Percentiles rank a stretch among this genome's conserved stretches.
These are phyloP conservation scores for Fraxinus anomala DNA, from an alignment of 257 asterid species.

Conservation along the genomic window DNA sequence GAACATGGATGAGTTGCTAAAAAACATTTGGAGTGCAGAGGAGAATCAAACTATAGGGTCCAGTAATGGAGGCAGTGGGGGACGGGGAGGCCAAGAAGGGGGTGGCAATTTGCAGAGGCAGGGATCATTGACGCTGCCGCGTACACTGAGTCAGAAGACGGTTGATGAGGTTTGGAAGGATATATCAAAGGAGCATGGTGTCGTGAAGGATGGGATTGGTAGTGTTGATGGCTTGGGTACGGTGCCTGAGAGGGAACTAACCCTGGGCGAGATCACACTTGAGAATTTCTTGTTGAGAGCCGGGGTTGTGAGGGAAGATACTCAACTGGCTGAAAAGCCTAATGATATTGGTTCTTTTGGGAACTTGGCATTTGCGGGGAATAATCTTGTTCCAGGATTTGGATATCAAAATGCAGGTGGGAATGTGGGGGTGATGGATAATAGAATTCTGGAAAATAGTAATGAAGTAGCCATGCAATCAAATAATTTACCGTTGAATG, in stretches of 20 bases:
- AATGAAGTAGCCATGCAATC: conserved; percentile 45
- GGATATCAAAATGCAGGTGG: conserved; percentile 24
- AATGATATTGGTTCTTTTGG: conserved; percentile 24
- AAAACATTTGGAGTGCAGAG: conserved; percentile 92
- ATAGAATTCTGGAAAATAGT: conserved; percentile 39
- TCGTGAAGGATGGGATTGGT: conserved; percentile 38
- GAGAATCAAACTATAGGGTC: conserved; percentile 68
- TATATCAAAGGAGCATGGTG: conserved; percentile 54
- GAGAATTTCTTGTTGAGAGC: conserved; percentile 88
- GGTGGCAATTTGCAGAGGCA: conserved; percentile 72
- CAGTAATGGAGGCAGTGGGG: conserved; percentile 36
- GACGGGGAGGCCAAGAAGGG: conserved; percentile 34
- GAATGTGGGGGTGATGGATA: conserved; percentile 44
- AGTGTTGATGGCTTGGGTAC: conserved; percentile 35
- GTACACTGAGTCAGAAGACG: conserved; percentile 88
- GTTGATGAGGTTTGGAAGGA: conserved; percentile 97
- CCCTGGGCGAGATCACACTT: conserved; percentile 83
- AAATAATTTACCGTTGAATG: conserved; percentile 52
- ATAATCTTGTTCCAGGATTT: conserved; percentile 32
- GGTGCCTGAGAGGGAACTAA: conserved; percentile 65
- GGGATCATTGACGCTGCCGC: conserved; percentile 85
- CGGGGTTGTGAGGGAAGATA: conserved; percentile 83
- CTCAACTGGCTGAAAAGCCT: conserved; percentile 37
- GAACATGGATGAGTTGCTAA: conserved; percentile 98
- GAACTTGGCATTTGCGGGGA: conserved; percentile 32